phyloP scores from a whole-genome alignment of 495 filamentous ascomycete genomes.

The Penicillium crystallinum region DNA sequence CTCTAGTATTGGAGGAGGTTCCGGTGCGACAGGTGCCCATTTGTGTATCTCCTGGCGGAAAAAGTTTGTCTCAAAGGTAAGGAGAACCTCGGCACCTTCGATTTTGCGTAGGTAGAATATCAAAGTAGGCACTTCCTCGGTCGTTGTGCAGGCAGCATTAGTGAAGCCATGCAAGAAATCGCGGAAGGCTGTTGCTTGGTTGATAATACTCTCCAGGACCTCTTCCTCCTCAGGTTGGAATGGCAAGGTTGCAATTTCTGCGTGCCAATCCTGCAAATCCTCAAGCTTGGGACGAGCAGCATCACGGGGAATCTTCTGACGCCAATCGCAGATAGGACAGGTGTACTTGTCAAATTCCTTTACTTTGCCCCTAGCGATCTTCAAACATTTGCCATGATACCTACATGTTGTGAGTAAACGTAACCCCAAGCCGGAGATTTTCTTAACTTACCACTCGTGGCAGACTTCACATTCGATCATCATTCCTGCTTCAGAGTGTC shows the following conservation, averaged over 20 bases:
- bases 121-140: constrained; percentile 80
- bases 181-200: constrained; percentile 77
- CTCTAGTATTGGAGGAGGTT: constrained; percentile 74
- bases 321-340: constrained; percentile 96
- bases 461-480: constrained; percentile 99
- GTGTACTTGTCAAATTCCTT: constrained; percentile 99
- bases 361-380: constrained; percentile 94
- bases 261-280: constrained; percentile 81
- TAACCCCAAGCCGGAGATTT: background rate
- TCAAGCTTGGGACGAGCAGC: constrained; percentile 94
- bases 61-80: constrained; percentile 93
- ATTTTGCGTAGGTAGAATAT: constrained; percentile 99
- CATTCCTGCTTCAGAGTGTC: constrained; percentile 88
- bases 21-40: constrained; percentile 87
- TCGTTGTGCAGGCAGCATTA: constrained; percentile 72
- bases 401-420: constrained; percentile 34
- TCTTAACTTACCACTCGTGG: constrained; percentile 77
- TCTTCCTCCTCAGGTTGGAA: constrained; percentile 97
- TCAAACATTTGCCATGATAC: constrained; percentile 98
- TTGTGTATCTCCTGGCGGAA: constrained; percentile 95
- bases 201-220: constrained; percentile 74
- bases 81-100: constrained; percentile 91
- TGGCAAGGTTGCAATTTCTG: constrained; percentile 73
- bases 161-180: constrained; percentile 75
- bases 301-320: constrained; percentile 97